Percentiles rank a stretch among this genome's conserved stretches.
These are phyloP conservation scores for Yamadazyma ubonensis DNA, from an alignment of 805 yeast species.

Conservation along the genomic window DNA sequence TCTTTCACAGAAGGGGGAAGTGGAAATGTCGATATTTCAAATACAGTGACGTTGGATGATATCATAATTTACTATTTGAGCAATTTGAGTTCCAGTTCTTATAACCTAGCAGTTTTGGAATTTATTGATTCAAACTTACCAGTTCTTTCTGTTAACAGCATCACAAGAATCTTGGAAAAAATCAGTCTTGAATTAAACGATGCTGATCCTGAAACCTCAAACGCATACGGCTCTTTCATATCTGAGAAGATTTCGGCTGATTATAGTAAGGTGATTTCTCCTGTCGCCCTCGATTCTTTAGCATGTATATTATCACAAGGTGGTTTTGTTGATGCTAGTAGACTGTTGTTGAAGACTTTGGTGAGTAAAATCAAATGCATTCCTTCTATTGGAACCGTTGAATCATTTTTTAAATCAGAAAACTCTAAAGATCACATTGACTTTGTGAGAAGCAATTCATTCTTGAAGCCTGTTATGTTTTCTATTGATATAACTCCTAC, in stretches of 20 bases:
- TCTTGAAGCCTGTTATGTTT: constrained; percentile 12
- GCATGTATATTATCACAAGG: background rate
- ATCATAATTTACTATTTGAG: constrained; percentile 10
- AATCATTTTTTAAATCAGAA: constrained; percentile 5
- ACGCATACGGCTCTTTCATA: background rate
- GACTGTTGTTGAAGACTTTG: constrained; percentile 1
- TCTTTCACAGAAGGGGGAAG: constrained; percentile 15
- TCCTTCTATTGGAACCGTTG: constrained; percentile 10
- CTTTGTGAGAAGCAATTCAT: constrained; percentile 11
- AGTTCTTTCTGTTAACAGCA: background rate
- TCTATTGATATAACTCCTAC: background rate
- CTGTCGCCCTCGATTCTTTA: constrained; percentile 3
- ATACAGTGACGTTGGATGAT: constrained; percentile 16
- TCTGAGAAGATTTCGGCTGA: background rate
- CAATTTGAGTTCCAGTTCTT: background rate
- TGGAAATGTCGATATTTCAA: constrained; percentile 10
- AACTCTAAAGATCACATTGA: constrained; percentile 1
- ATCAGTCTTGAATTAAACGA: background rate
- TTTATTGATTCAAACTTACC: background rate
- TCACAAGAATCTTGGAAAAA: background rate
- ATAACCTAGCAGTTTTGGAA: background rate
- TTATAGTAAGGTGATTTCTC: constrained; percentile 1
- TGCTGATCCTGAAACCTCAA: background rate
- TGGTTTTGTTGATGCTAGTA: constrained; percentile 1
- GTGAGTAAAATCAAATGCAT: background rate